Conservation (phyloP, 2,329 filamentous ascomycete genomes). For the Cercospora zeina region DNA sequence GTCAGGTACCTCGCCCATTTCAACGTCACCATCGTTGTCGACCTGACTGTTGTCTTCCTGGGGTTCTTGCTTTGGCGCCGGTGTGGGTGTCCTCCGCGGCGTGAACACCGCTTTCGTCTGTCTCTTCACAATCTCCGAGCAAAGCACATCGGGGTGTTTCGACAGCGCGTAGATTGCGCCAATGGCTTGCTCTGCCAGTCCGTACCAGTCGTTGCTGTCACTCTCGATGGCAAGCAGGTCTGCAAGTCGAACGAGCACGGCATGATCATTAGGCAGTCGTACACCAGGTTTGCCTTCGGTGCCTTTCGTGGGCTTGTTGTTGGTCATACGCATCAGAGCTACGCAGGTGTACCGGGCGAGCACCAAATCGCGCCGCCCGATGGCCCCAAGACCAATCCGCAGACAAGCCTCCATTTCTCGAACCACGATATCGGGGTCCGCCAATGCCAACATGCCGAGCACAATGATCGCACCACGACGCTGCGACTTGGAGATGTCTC, state of each 20-base stretch:
- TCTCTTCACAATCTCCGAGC: slow-evolving; percentile 82
- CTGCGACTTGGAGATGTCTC: slow-evolving; percentile 88
- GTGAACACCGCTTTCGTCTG: slow-evolving; percentile 83
- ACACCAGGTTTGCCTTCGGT: slow-evolving; percentile 64
- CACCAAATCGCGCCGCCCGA: slow-evolving; percentile 79
- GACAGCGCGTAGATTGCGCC: slow-evolving; percentile 92
- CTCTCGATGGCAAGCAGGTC: slow-evolving; percentile 82
- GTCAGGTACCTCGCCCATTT: slow-evolving; percentile 42
- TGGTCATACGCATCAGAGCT: slow-evolving; percentile 86
- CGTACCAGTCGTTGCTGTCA: slow-evolving; percentile 89
- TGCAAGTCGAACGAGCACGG: slow-evolving; percentile 76
- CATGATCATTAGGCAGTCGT: slow-evolving; percentile 87
- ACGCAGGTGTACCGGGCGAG: slow-evolving; percentile 95
- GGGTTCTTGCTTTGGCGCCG: slow-evolving; percentile 34
- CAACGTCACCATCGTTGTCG: slow-evolving; percentile 41
- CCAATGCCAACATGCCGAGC: slow-evolving; percentile 91
- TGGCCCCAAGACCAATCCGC: slow-evolving; percentile 77
- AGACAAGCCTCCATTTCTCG: slow-evolving; percentile 95
- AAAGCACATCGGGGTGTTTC: slow-evolving; percentile 89
- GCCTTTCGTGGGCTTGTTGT: slow-evolving; percentile 75
- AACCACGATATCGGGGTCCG: slow-evolving; percentile 87
- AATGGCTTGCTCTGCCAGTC: slow-evolving; percentile 93
- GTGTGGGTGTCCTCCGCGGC: slow-evolving; percentile 48
- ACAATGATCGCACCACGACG: slow-evolving; percentile 93
- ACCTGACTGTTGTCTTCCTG: slow-evolving; percentile 34